Evolutionary conservation across 306 rosid species (phyloP), one percentile per base, ranked within the genome.

Genomic region (Prunus kanzakura): DNA sequence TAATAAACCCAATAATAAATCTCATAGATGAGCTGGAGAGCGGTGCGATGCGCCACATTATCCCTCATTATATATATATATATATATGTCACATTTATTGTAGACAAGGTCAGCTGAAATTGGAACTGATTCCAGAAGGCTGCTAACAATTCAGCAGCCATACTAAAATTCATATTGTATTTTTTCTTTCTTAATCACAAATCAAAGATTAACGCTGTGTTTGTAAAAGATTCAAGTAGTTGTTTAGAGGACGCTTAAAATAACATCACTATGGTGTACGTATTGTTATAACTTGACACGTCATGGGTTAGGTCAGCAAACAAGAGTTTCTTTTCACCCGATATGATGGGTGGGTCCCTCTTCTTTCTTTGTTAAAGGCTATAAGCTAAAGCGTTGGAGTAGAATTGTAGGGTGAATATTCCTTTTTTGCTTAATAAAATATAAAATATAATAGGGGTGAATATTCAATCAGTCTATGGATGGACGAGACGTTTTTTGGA

Each of bases 31-130:
- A 35, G 84, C 74, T 71, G 68, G 68, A 64, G 46, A 22, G 38
- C 41, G 47, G 46, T 55, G 61, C 60, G 75, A 76, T 57, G 69
- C 43, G 78, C 81, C 78, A 72, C 78, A 43, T 71, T 38, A 64
- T 30, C 22, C 20, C 11, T 8, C n/a, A 12, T 23, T 38, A 38
- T 38, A 38, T 38, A 38, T 35, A 5, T 35, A 32, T 32, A 43
- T 47, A 35, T 16, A 2, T 61, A 2, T 61, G 71, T 78, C 62
- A 13, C 63, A n/a, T 49, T 50, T 23, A 5, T n/a, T 63, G 15
- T 12, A 5, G 4, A 30, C 63, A 19, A 14, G 0, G 47, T 51
- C 64, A 63, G 38, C n/a, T 49, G 2, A 62, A 46, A 47, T 35
- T 15, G 18, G 50, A 65, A 9, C 16, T 57, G 1, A 54, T 16